phyloP scores from a whole-genome alignment of 1,284 basidiomycete genomes.

The Rhodotorula sp. region DNA sequence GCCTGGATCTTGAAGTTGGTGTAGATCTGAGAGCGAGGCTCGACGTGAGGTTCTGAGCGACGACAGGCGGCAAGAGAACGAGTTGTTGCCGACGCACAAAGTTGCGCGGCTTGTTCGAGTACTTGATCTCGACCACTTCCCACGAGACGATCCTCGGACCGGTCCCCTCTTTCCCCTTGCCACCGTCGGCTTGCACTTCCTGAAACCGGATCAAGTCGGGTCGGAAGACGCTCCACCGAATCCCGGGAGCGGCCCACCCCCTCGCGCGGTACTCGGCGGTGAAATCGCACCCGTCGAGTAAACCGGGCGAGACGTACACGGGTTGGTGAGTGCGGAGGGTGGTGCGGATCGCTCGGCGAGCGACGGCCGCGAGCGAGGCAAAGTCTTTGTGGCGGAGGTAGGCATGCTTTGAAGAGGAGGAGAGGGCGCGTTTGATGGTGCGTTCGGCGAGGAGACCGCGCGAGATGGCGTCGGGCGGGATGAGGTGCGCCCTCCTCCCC shows the following conservation, averaged over 20 bases:
- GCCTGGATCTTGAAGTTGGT: constrained; percentile 32
- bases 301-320: constrained; percentile 11
- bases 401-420: neutral
- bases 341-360: constrained; percentile 15
- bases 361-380: constrained; percentile 9
- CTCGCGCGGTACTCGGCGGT: constrained; percentile 19
- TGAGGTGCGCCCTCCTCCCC: neutral
- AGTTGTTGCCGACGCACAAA: constrained; percentile 1
- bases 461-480: constrained; percentile 13
- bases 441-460: constrained; percentile 29
- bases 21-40: constrained; percentile 18
- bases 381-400: constrained; percentile 19
- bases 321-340: neutral
- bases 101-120: constrained; percentile 1
- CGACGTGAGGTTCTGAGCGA: neutral
- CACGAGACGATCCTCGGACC: constrained; percentile 4
- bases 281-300: constrained; percentile 18
- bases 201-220: constrained; percentile 32
- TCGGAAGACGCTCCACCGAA: constrained; percentile 24
- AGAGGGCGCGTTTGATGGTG: constrained; percentile 21
- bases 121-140: constrained; percentile 36
- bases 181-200: neutral
- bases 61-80: too few species aligned
- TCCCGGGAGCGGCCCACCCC: constrained; percentile 24
- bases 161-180: neutral